These are phyloP conservation scores for Strobilomyces dryophilus DNA, from an alignment of 768 basidiomycete species.

Conservation along the genomic window DNA sequence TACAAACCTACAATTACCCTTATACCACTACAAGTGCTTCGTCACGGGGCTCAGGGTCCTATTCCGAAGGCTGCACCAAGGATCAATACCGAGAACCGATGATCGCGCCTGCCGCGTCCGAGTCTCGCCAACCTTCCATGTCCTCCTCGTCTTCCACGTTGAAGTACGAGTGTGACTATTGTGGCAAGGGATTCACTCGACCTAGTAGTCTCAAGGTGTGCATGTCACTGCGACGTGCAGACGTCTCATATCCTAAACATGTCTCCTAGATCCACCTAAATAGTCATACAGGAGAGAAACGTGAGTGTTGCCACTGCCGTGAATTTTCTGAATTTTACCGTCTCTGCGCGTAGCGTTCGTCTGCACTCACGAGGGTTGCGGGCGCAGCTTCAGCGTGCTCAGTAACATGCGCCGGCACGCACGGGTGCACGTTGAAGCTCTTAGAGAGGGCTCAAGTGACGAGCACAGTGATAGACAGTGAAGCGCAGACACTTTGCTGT, in stretches of 20 bases:
- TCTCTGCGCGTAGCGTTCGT: conserved; percentile 51
- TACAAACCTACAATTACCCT: conserved; percentile 19
- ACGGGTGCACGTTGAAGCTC: conserved; percentile 53
- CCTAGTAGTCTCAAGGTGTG: conserved; percentile 78
- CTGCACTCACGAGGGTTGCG: conserved; percentile 72
- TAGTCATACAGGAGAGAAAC: conserved; percentile 82
- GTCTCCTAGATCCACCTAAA: conserved; percentile 69
- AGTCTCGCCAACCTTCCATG: conserved; percentile 16
- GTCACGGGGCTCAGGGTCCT: conserved; percentile 20
- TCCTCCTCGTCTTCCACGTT: conserved; percentile 31
- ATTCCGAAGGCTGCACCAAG: conserved; percentile 13
- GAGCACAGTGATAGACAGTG: conserved; percentile 41
- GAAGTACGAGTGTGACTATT: conserved; percentile 76
- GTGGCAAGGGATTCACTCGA: conserved; percentile 77
- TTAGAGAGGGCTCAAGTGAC: conserved; percentile 38
- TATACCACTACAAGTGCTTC: conserved; percentile 12
- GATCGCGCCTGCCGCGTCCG: conserved; percentile 7
- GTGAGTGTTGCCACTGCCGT: conserved; percentile 40
- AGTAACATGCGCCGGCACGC: conserved; percentile 89
- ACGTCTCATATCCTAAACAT: conserved; percentile 5
- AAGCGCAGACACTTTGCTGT: conserved; percentile 15
- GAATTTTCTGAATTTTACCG: conserved; percentile 13
- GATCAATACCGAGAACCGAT: conserved; percentile 18
- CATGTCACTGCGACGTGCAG: conserved; percentile 1
- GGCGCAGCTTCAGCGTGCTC: conserved; percentile 79